phyloP scores from a whole-genome alignment of 1,284 basidiomycete species.

The Leccinum fuscescens region DNA sequence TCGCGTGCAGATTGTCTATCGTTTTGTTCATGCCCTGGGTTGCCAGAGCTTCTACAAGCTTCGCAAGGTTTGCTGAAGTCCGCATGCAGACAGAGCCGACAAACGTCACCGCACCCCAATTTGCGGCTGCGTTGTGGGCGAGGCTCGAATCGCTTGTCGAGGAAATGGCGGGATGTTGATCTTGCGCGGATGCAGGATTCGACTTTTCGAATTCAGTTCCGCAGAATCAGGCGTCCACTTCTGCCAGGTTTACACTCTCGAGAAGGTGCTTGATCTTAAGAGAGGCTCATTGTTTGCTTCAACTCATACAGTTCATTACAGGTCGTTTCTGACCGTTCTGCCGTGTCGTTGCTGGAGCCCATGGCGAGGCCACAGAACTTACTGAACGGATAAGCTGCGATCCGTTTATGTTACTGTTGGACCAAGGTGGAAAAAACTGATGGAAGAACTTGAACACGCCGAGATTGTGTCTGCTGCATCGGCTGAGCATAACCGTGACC shows the following conservation, averaged over 20 bases:
- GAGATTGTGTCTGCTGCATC: conserved; percentile 59
- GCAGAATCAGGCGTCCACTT: neutral
- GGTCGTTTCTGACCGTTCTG: conserved; percentile 76
- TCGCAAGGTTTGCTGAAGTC: conserved; percentile 57
- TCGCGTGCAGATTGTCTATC: neutral
- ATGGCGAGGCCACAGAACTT: conserved; percentile 75
- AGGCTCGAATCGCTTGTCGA: conserved; percentile 82
- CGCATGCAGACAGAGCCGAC: conserved; percentile 85
- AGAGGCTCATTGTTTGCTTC: conserved; percentile 34
- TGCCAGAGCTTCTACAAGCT: conserved; percentile 24
- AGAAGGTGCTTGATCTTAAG: conserved; percentile 90
- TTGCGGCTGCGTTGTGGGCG: conserved; percentile 78
- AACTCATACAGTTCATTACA: conserved; percentile 31
- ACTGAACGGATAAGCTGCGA: conserved; percentile 68
- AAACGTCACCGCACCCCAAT: conserved; percentile 77
- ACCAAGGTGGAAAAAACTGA: conserved; percentile 63
- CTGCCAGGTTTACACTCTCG: conserved; percentile 83
- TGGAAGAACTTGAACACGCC: conserved; percentile 59
- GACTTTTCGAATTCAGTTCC: neutral
- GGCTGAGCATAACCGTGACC: conserved; percentile 61
- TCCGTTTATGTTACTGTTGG: conserved; percentile 80
- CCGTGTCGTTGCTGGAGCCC: conserved; percentile 73
- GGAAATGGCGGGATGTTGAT: conserved; percentile 90
- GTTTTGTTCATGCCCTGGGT: conserved; percentile 2
- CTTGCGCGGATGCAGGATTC: conserved; percentile 51